phyloP scores from a whole-genome alignment of 371 early-diverging fungal genomes.

The Mortierella polycephala region DNA sequence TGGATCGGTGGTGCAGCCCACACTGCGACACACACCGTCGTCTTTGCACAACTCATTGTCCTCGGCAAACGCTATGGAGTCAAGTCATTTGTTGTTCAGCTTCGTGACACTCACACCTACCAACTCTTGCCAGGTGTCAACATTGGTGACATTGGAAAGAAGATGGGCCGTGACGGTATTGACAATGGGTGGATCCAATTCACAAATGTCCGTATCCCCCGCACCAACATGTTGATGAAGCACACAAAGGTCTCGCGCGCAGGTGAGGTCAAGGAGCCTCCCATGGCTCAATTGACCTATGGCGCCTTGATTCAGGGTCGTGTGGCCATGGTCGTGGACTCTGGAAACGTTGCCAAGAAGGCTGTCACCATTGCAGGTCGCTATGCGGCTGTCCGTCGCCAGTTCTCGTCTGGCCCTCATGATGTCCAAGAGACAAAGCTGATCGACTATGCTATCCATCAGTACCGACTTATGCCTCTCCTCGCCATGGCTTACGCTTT shows the following conservation, averaged over 20 bases:
- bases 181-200: conserved; percentile 91
- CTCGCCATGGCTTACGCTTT: conserved; percentile 92
- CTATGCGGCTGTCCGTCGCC: conserved; percentile 92
- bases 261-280: conserved; percentile 78
- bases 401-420: conserved; percentile 71
- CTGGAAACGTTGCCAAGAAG: conserved; percentile 89
- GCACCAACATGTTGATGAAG: conserved; percentile 90
- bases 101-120: conserved; percentile 73
- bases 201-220: conserved; percentile 82
- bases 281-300: conserved; percentile 81
- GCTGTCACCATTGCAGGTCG: conserved; percentile 92
- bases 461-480: conserved; percentile 91
- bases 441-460: conserved; percentile 92
- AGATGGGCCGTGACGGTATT: conserved; percentile 87
- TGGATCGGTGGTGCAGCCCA: conserved; percentile 97
- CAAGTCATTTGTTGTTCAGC: conserved; percentile 81
- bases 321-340: conserved; percentile 91
- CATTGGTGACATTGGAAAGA: conserved; percentile 79
- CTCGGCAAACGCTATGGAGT: conserved; percentile 82
- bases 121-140: conserved; percentile 68
- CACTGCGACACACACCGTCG: conserved; percentile 85
- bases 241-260: conserved; percentile 90
- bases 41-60: conserved; percentile 84
- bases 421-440: conserved; percentile 82
- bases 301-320: conserved; percentile 91